Evolutionary conservation across 257 asterid species (phyloP).

Genomic region (Echites panduratus): DNA sequence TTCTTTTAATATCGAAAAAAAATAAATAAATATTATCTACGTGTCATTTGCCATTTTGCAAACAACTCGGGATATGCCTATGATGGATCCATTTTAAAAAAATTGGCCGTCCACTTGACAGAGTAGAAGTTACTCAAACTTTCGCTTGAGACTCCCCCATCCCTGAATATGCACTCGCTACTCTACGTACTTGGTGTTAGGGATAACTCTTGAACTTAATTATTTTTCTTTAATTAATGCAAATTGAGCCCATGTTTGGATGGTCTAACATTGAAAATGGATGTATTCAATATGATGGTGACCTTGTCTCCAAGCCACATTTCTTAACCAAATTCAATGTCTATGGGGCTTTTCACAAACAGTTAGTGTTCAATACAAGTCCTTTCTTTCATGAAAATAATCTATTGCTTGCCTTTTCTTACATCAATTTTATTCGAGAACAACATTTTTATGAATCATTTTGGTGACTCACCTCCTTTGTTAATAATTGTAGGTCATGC

Average conservation of each 20-base stretch:
- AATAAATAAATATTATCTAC: background rate
- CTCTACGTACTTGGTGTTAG: no score
- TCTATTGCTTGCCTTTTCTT: background rate
- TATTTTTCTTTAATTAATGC: background rate
- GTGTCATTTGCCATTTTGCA: background rate
- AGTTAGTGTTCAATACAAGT: background rate
- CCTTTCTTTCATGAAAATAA: background rate
- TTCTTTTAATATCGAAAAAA: background rate
- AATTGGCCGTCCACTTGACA: conserved; percentile 10
- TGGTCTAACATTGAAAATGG: background rate
- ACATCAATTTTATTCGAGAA: background rate
- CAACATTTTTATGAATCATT: no score
- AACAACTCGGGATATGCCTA: conserved; percentile 6
- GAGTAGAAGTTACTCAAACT: background rate
- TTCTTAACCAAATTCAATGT: background rate
- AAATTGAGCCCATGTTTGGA: background rate
- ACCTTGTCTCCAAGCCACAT: background rate
- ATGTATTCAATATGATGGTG: background rate
- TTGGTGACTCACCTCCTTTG: no score
- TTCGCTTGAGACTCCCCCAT: no score
- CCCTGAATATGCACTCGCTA: no score
- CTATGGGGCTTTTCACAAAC: background rate
- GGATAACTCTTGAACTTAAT: background rate
- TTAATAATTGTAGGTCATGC: no score
- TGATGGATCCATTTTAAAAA: background rate